Evolutionary conservation across 306 rosid species (phyloP).

Genomic region (Cucurbita argyrosperma): DNA sequence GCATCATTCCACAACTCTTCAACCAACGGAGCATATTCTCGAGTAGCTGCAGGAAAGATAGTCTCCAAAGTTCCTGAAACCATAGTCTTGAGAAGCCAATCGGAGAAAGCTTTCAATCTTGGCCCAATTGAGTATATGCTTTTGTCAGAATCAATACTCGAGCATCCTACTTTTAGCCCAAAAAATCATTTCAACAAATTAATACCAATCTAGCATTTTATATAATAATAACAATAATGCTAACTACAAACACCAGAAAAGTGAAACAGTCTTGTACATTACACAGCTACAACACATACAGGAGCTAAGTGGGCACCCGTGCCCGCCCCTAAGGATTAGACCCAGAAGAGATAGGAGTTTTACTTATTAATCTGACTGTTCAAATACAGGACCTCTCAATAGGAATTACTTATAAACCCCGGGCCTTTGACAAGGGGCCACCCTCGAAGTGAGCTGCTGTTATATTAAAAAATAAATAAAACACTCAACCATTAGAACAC

Average conservation of each 20-base stretch:
- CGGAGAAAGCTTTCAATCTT: constrained; percentile 87
- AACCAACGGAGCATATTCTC: constrained; percentile 83
- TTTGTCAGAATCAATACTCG: constrained; percentile 21
- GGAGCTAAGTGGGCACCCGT: neutral
- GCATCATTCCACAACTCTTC: constrained; percentile 86
- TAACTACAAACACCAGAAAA: neutral
- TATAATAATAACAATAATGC: neutral
- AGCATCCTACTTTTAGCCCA: constrained; percentile 34
- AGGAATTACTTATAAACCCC: neutral
- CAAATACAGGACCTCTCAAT: neutral
- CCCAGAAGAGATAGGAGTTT: neutral
- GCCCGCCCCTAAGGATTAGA: neutral
- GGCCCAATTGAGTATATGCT: constrained; percentile 66
- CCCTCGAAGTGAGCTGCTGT: neutral
- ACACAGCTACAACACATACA: neutral
- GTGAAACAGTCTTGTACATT: neutral
- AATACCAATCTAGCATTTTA: neutral
- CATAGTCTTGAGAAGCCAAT: constrained; percentile 95
- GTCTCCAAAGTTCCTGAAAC: constrained; percentile 81
- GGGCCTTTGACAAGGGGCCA: neutral
- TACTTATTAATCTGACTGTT: neutral
- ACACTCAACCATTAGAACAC: neutral
- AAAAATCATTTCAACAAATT: neutral
- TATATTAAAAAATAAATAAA: neutral
- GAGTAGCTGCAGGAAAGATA: constrained; percentile 93